Conservation (phyloP, 1,284 basidiomycete species). For the Boletellus dicymbophilus region DNA sequence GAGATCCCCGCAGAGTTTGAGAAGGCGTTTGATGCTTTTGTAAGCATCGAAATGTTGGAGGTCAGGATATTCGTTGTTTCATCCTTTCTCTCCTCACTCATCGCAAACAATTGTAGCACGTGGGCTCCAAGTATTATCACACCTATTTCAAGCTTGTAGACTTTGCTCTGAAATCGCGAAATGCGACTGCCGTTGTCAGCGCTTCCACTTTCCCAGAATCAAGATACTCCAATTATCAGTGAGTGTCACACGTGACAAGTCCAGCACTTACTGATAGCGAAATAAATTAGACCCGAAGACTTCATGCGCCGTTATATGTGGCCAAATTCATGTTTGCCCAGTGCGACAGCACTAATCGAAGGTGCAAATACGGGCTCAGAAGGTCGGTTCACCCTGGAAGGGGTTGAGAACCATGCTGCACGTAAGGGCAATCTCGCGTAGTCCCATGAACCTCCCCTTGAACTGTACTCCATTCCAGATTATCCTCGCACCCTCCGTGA, state of each 20-base stretch:
- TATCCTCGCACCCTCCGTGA: slow-evolving; percentile 90
- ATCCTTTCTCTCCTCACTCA: slow-evolving; percentile 7
- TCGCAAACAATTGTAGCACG: slow-evolving; percentile 45
- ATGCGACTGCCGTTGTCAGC: slow-evolving; percentile 75
- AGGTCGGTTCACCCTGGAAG: slow-evolving; percentile 79
- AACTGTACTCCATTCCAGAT: slow-evolving; percentile 44
- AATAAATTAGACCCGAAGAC: slow-evolving; percentile 66
- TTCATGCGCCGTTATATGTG: slow-evolving; percentile 93
- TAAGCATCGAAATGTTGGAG: slow-evolving; percentile 93
- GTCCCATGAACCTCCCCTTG: slow-evolving; percentile 1
- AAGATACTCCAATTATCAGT: slow-evolving; percentile 70
- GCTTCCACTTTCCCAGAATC: slow-evolving; percentile 87
- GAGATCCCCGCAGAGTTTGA: slow-evolving; percentile 77
- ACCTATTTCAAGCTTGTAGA: slow-evolving; percentile 83
- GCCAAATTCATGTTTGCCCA: slow-evolving; percentile 89
- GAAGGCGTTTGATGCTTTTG: slow-evolving; percentile 83
- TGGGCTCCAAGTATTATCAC: slow-evolving; percentile 69
- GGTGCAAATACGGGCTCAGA: slow-evolving; percentile 65
- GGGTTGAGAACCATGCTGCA: slow-evolving; percentile 85
- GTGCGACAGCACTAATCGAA: slow-evolving; percentile 72
- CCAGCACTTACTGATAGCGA: slow-evolving; percentile 6
- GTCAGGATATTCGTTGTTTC: slow-evolving; percentile 36
- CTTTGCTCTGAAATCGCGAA: slow-evolving; percentile 71
- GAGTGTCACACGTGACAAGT: slow-evolving; percentile 28
- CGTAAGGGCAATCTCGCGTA: slow-evolving; percentile 45